Evolutionary conservation across 495 filamentous ascomycete species (phyloP).

Genomic region (Paragyromitra xinjiangensis): DNA sequence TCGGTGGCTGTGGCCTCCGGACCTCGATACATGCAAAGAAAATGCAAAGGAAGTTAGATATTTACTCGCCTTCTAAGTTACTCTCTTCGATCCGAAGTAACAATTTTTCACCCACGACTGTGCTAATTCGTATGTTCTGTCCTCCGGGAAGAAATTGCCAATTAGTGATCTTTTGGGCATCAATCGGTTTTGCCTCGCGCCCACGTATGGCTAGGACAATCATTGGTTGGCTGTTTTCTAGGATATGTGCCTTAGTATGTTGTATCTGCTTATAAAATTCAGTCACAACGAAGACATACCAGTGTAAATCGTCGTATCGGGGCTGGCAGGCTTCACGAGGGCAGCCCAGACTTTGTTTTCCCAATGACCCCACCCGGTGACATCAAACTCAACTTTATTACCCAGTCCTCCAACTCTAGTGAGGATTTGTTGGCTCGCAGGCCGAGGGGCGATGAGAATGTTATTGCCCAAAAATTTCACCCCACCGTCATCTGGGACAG

Average conservation of each 20-base stretch:
- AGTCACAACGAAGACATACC: slow-evolving; percentile 21
- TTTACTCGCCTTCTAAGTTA: slow-evolving; percentile 64
- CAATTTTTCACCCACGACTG: slow-evolving; percentile 84
- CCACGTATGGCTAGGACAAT: slow-evolving; percentile 75
- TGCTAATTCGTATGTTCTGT: slow-evolving; percentile 71
- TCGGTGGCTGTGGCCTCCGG: slow-evolving; percentile 44
- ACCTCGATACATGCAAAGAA: slow-evolving; percentile 38
- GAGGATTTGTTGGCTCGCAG: slow-evolving; percentile 72
- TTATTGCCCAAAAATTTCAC: slow-evolving; percentile 86
- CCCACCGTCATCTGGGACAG: slow-evolving; percentile 70
- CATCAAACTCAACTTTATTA: slow-evolving; percentile 80
- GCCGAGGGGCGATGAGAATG: slow-evolving; percentile 84
- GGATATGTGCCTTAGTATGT: slow-evolving; percentile 55
- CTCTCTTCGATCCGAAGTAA: slow-evolving; percentile 81
- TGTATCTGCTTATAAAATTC: slow-evolving; percentile 45
- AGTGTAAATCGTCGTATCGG: slow-evolving; percentile 71
- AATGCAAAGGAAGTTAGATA: slow-evolving; percentile 45
- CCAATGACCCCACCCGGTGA: slow-evolving; percentile 75
- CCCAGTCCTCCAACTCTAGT: slow-evolving; percentile 86
- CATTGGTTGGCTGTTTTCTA: slow-evolving; percentile 69
- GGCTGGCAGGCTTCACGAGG: slow-evolving; percentile 74
- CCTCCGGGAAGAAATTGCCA: slow-evolving; percentile 76
- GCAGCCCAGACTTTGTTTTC: slow-evolving; percentile 90
- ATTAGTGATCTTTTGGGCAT: slow-evolving; percentile 81
- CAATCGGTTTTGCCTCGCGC: slow-evolving; percentile 75